Evolutionary conservation across 345 rosid genomes (phyloP).

Genomic region (Eucalyptus shirleyi): DNA sequence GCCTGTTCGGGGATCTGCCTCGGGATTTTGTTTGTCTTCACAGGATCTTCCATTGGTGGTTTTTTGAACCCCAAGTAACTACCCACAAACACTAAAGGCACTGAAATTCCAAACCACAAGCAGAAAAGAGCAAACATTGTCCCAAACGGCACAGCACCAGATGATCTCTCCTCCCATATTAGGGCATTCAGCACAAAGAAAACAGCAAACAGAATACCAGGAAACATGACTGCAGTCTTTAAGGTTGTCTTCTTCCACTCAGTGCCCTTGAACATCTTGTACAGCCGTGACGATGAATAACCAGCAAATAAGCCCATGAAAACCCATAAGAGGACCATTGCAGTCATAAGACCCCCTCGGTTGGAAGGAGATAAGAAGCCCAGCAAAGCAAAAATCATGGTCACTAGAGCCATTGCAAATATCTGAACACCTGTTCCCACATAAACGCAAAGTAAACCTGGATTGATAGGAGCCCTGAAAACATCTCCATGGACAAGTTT

Average conservation of each 20-base stretch:
- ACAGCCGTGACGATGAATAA: slow-evolving; percentile 76
- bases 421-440: slow-evolving; percentile 95
- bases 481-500: slow-evolving; percentile 96
- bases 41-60: slow-evolving; percentile 84
- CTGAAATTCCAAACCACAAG: slow-evolving; percentile 98
- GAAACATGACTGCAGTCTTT: slow-evolving; percentile 94
- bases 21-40: slow-evolving; percentile 93
- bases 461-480: slow-evolving; percentile 80
- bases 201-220: slow-evolving; percentile 65
- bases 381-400: slow-evolving; percentile 89
- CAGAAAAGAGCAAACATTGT: slow-evolving; percentile 95
- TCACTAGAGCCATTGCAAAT: slow-evolving; percentile 86
- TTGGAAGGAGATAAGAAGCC: slow-evolving; percentile 96
- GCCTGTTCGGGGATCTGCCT: slow-evolving; percentile 93
- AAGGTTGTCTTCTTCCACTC: slow-evolving; percentile 93
- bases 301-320: slow-evolving; percentile 96
- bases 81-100: slow-evolving; percentile 89
- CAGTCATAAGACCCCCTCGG: slow-evolving; percentile 98
- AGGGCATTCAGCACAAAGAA: slow-evolving; percentile 86
- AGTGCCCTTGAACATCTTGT: slow-evolving; percentile 93
- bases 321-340: slow-evolving; percentile 98
- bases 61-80: slow-evolving; percentile 92
- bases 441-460: slow-evolving; percentile 81
- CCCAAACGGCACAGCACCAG: slow-evolving; percentile 96
- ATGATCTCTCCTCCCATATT: slow-evolving; percentile 92